Base-by-base conservation (phyloP, 2,329 filamentous ascomycete genomes). In the Rutstroemia sp. region DNA sequence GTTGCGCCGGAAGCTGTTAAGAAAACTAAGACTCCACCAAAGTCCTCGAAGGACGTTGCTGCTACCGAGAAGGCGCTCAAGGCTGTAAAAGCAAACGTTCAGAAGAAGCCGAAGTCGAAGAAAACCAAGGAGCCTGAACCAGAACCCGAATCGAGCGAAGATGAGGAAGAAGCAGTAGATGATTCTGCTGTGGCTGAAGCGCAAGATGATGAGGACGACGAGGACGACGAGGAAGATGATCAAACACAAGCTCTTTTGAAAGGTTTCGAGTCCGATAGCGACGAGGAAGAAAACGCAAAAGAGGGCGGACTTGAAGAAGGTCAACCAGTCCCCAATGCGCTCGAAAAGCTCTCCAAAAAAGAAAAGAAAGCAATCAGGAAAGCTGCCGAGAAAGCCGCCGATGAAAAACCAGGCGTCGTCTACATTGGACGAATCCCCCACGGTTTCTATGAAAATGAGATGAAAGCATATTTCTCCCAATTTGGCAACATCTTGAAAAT, bases 381-480 rank as follows among this genome's bases (percentile, higher is more conserved):
- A 60, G 73, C 50, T 54, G 66, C 63, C 54, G 71, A 71, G 60
- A 64, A 65, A 5, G 73, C 76, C 30, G 67, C 67, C 19, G 75
- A 75, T 56, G 77, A 79, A 48, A 79, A 81, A 52, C 82, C 88
- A 1, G 92, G 92, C 48, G 86, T 94, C 42, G 79, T 97, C 68
- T 97, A 96, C 74, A 79, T 99, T 67, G 91, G 90, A 70, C 90
- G 91, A 62, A 86, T 96, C 59, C 92, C 92, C 41, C 90, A 94
- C 74, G 89, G 94, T 74, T 99, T 99, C 82, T 97, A 92, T 79
- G 94, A 99, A 75, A 83, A 91, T 67, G 88, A 97, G 75, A 95
- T 99, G 87, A 85, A 83, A 65, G 84, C 86, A 62, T 99, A 97
- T 78, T 95, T 97, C 70, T 82, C 85, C 54, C 94, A 99, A 72